Base-by-base conservation (phyloP, 805 yeast genomes). In the Nakazawaea anatomiae region DNA sequence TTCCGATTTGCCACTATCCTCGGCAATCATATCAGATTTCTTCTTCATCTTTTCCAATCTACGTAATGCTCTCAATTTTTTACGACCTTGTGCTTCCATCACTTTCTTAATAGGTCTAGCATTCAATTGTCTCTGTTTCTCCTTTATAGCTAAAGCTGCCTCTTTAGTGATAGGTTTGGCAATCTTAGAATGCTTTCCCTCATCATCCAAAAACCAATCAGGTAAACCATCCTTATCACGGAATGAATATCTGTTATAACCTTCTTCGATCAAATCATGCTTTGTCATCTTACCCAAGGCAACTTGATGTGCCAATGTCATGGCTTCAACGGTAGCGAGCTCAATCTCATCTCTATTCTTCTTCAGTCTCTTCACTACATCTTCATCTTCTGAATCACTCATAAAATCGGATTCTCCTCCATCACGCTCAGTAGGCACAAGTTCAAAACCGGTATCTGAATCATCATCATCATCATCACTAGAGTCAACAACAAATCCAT, bases 91-190 rank as follows among this genome's bases (percentile, higher is more conserved):
- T 5, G 99, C 99, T 70, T 94, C 99, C 58, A 88, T 79, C n/a
- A 94, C 97, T 80, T 94, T 94, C 81, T 94, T 94, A 63, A 94
- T 92, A 9, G 99, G 99, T 67, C 99, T 83, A 9, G 99, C 97
- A 68, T 94, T 94, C 66, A 94, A 71, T 54, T 91, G 86, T 63
- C 74, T 82, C 74, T 81, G 69, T 64, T 86, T 87, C 58, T 85
- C 91, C 61, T 83, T 84, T 52, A 87, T 72, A 0, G 92, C 94
- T 53, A 80, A 68, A 0, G 88, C 86, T 5, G 95, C 95, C 70
- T 94, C 99, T 69, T 95, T 95, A 6, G 99, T 94, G 55, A 94
- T 87, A 6, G 99, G 99, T 65, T 88, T 85, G 58, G 79, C 80
- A 52, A 89, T 80, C 74, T 89, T 89, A 48, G 90, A 84, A 71